Percentiles rank a stretch among this genome's conserved stretches.
These are phyloP conservation scores for Malbranchea cinnamomea DNA, from an alignment of 2,329 filamentous ascomycete genomes.

Conservation along the genomic window DNA sequence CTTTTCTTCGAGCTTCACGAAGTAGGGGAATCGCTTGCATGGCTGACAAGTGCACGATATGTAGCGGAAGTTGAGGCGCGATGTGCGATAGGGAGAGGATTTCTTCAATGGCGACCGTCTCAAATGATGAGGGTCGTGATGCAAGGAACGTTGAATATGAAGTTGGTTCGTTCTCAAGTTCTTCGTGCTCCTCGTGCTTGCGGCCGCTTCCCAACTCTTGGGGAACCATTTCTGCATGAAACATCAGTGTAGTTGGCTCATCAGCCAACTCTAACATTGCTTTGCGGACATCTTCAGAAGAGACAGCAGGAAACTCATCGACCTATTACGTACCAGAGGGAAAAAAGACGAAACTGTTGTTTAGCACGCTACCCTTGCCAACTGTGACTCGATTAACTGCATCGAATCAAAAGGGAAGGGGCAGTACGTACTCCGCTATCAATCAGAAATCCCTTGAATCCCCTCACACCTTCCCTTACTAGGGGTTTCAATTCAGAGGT, in stretches of 20 bases:
- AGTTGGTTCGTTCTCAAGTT: constrained; percentile 57
- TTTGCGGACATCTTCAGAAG: constrained; percentile 57
- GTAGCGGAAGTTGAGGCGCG: constrained; percentile 68
- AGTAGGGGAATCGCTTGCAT: constrained; percentile 74
- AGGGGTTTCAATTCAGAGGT: constrained; percentile 61
- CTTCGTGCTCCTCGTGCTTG: constrained; percentile 31
- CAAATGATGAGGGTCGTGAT: constrained; percentile 76
- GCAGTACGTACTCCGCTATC: constrained; percentile 69
- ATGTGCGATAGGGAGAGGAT: constrained; percentile 68
- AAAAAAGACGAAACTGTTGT: too few relatives aligned
- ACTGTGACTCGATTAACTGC: neutral
- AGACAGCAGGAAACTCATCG: constrained; percentile 90
- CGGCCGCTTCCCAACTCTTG: constrained; percentile 60
- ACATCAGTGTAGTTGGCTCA: constrained; percentile 85
- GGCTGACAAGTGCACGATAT: constrained; percentile 90
- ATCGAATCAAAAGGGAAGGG: constrained; percentile 4
- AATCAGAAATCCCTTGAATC: constrained; percentile 96
- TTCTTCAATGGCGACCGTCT: constrained; percentile 78
- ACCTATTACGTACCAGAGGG: too few relatives aligned
- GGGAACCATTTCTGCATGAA: constrained; percentile 97
- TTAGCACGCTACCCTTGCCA: too few relatives aligned
- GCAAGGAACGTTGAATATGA: constrained; percentile 82
- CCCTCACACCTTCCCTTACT: constrained; percentile 72
- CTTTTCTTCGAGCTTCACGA: constrained; percentile 52
- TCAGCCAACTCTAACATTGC: constrained; percentile 71